Conservation (phyloP, 129 eudicot species). For the Lactuca saligna region DNA sequence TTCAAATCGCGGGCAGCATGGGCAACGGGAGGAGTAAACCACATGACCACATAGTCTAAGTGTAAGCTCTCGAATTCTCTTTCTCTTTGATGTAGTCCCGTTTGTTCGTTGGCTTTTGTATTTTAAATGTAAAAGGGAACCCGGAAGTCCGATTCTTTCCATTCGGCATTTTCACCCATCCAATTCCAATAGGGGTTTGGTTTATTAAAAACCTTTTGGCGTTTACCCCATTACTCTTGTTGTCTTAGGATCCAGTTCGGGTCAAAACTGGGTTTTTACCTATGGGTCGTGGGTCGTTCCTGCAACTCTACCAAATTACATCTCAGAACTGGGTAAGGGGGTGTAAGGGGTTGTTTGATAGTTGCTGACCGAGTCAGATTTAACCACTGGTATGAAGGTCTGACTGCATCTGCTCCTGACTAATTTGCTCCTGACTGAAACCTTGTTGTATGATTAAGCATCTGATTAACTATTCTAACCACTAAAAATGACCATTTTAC, state of each 20-base stretch:
- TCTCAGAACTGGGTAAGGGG: neutral
- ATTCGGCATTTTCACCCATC: conserved; percentile 32
- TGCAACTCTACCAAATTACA: neutral
- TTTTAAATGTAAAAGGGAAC: conserved; percentile 8
- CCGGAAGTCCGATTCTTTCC: conserved; percentile 27
- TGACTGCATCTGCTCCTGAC: no score
- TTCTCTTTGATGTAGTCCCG: neutral
- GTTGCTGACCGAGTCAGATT: no score
- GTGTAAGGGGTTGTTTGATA: no score
- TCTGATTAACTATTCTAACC: no score
- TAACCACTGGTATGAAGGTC: no score
- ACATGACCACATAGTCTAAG: neutral
- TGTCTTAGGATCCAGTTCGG: conserved; percentile 29
- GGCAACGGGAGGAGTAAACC: neutral
- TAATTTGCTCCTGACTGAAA: no score
- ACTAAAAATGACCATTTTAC: no score
- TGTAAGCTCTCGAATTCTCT: conserved; percentile 5
- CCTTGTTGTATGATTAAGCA: no score
- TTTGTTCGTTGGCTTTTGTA: neutral
- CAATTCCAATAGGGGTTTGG: conserved; percentile 17
- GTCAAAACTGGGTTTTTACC: conserved; percentile 12
- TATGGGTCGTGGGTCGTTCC: conserved; percentile 16
- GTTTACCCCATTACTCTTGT: conserved; percentile 17
- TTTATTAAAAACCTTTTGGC: conserved; percentile 2
- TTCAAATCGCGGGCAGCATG: no score